These are phyloP conservation scores for Scutellaria barbata DNA, from an alignment of 257 asterid species.

Conservation along the genomic window DNA sequence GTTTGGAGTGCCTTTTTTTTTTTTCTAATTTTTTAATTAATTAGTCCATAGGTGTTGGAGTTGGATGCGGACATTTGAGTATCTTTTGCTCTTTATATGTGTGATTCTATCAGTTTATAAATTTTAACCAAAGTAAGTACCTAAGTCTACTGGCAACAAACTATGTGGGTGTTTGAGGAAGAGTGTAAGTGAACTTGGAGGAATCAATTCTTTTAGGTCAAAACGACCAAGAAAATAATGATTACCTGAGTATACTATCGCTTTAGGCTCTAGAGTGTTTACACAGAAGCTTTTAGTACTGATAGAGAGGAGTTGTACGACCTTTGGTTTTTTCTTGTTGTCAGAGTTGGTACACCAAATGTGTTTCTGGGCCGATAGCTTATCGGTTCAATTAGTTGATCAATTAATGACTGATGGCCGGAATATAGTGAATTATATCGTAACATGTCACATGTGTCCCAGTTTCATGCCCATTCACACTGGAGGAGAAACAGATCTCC, in stretches of 20 bases:
- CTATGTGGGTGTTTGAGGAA: not conserved
- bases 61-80: not conserved
- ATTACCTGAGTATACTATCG: not conserved
- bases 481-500: conserved; percentile 96
- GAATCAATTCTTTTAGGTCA: not conserved
- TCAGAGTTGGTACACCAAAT: too few relatives aligned
- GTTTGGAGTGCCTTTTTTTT: not conserved
- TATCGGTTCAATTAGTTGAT: too few relatives aligned
- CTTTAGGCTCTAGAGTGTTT: too few relatives aligned
- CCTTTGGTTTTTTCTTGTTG: too few relatives aligned
- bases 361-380: too few relatives aligned
- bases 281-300: not conserved
- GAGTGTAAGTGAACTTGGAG: not conserved
- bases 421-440: not conserved
- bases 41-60: not conserved
- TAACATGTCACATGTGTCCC: conserved; percentile 32
- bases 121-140: not conserved
- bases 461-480: conserved; percentile 93
- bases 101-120: not conserved
- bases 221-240: not conserved
- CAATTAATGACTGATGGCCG: too few relatives aligned
- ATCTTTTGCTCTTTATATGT: not conserved
- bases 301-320: not conserved
- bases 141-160: not conserved
- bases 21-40: too few relatives aligned